Base-by-base conservation (phyloP, 129 eudicot genomes). In the Rutidosis leptorrhynchoides region DNA sequence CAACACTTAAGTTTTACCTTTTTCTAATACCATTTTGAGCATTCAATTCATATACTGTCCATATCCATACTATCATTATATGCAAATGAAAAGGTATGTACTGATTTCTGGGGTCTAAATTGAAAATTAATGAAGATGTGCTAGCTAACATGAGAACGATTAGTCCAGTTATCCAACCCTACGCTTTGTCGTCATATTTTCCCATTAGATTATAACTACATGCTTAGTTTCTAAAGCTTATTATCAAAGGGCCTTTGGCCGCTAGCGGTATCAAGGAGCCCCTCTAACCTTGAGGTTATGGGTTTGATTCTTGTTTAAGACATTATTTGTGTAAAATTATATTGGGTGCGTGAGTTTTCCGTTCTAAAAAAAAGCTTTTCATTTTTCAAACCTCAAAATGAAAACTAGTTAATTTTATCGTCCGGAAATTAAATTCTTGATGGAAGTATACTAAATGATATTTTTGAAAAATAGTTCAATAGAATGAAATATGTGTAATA, bases 81-180 rank as follows among this genome's bases (percentile, higher is more conserved):
- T 15, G n/a, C 7, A 55, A 37, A 10, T 1, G 28, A 25, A 58
- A n/a, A 42, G 49, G 57, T 25, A 58, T 24, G 6, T 2, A 67
- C 2, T 7, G 22, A 32, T 1, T 15, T 49, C 19, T 37, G 14
- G 30, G 9, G 33, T 53, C 9, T 3, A 19, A 19, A 52, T 21
- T 19, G 23, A 58, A 58, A 7, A 12, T 40, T 40, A 57, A 19
- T 7, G 58, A 58, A 58, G 67, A 70, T 58, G 59, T 42, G 58
- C 10, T 49, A 58, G 58, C 67, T 43, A 58, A 53, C 71, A 32
- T 58, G 27, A 20, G 45, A 58, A 58, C 22, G 28, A 59, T 19
- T 8, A 46, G 48, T 58, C 48, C 29, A 70, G 45, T 58, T 14
- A 35, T n/a, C 45, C 26, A 69, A 54, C 67, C 58, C 23, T 11